Evolutionary conservation across 2,329 filamentous ascomycete genomes (phyloP), one percentile per base, ranked within the genome.

Genomic region (Neonectria ditissima): DNA sequence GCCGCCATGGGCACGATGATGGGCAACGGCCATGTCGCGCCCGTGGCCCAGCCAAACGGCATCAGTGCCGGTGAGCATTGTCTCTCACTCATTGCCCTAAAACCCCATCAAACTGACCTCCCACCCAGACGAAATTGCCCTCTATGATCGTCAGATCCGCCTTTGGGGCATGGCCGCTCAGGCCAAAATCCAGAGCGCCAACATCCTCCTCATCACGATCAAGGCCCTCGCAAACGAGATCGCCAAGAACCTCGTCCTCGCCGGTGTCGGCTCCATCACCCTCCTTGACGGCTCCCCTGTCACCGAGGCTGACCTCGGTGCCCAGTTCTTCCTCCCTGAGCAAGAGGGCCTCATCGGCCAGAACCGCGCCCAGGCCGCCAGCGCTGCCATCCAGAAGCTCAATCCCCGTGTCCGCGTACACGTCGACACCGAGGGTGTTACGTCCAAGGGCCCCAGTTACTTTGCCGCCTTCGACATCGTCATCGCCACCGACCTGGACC

Each of bases 141-240:
- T 98, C 6, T 99, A 99, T 78, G 96, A 99, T 80, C 91, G 96
- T 53, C 96, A 99, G 78, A 97, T 99, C 74, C 91, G 96, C 57
- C 89, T 99, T 30, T 99, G 96, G 96, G 96, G 96, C 45, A 92
- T 98, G 75, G 90, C 96, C 74, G 96, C 96, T 7, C 96, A 99
- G 79, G 92, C 97, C 77, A 93, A 92, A 76, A 94, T 99, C 62
- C 93, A 95, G 72, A 92, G 87, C 63, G 93, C 96, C 63, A 94
- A 94, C 74, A 91, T 99, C 71, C 89, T 98, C 48, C 88, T 99
- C 66, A 91, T 99, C 70, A 94, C 90, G 30, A 89, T 97, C 78
- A 92, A 92, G 75, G 94, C 92, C 1, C 87, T 99, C 16, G 94
- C 92, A 62, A 97, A 95, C 76, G 96, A 99, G 80, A 91, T 98